Conservation (phyloP, 257 asterid genomes). For the Plantago elongata region DNA sequence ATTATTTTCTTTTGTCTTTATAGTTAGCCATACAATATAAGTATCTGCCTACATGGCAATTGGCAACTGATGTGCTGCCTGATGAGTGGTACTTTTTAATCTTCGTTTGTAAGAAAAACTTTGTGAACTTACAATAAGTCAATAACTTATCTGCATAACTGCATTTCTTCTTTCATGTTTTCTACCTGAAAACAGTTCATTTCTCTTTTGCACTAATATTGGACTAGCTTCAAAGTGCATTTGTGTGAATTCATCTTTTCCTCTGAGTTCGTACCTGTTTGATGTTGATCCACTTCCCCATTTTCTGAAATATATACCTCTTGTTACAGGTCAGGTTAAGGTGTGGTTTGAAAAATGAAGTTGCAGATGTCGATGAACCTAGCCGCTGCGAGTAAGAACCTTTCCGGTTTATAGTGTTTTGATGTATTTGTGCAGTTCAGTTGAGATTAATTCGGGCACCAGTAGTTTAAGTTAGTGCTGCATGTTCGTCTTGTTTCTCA, state of each 20-base stretch:
- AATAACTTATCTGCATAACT: too few relatives aligned
- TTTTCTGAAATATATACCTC: conserved; percentile 4
- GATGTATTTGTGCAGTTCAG: not conserved
- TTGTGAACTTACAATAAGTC: not conserved
- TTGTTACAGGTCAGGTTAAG: conserved; percentile 69
- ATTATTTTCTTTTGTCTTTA: conserved; percentile 11
- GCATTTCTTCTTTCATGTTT: not conserved
- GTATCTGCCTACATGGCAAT: too few relatives aligned
- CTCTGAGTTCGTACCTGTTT: not conserved
- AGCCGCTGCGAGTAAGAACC: conserved; percentile 96
- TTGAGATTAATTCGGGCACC: not conserved
- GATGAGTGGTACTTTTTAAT: not conserved
- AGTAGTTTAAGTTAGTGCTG: not conserved
- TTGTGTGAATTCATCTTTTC: not conserved
- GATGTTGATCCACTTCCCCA: conserved; percentile 6
- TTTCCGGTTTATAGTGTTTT: conserved; percentile 9
- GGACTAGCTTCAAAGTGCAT: conserved; percentile 11
- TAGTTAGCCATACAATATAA: too few relatives aligned
- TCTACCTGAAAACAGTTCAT: too few relatives aligned
- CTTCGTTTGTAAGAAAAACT: conserved; percentile 3
- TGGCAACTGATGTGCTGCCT: too few relatives aligned
- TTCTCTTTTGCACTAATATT: too few relatives aligned
- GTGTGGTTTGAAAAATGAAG: conserved; percentile 87
- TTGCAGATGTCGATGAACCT: conserved; percentile 85
- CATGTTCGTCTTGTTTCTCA: not conserved